Evolutionary conservation across 257 asterid genomes (phyloP).

Genomic region (Solanum chilense): DNA sequence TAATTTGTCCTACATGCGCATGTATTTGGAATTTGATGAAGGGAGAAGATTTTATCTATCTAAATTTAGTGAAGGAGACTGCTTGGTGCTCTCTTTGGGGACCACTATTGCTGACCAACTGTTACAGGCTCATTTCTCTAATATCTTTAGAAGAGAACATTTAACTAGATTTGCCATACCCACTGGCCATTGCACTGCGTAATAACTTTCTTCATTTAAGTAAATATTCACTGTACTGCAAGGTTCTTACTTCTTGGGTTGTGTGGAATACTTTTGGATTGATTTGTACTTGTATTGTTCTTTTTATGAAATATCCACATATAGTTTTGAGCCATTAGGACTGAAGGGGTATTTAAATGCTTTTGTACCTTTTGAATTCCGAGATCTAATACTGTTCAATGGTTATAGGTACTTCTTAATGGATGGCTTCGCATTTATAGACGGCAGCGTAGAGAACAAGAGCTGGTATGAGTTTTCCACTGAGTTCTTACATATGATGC

Average conservation of each 20-base stretch:
- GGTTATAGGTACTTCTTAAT: slow-evolving; percentile 65
- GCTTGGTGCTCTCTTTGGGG: neutral
- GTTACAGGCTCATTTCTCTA: neutral
- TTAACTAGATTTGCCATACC: neutral
- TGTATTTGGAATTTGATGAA: neutral
- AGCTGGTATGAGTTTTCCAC: slow-evolving; percentile 46
- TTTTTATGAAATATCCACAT: neutral
- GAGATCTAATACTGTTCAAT: neutral
- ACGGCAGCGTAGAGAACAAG: slow-evolving; percentile 91
- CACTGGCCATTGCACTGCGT: neutral
- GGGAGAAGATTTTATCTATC: neutral
- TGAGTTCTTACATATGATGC: neutral
- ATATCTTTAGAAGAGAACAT: neutral
- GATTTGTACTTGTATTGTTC: neutral
- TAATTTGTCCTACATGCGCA: neutral
- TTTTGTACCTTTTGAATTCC: neutral
- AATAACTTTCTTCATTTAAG: neutral
- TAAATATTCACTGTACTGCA: neutral
- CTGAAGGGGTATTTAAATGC: neutral
- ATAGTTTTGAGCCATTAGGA: neutral
- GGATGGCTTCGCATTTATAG: slow-evolving; percentile 91
- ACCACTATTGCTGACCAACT: neutral
- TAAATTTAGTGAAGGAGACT: neutral
- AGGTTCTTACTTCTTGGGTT: neutral
- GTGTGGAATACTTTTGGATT: neutral